Conservation (phyloP, 139 green algal genomes). For the Closterium sp. region DNA sequence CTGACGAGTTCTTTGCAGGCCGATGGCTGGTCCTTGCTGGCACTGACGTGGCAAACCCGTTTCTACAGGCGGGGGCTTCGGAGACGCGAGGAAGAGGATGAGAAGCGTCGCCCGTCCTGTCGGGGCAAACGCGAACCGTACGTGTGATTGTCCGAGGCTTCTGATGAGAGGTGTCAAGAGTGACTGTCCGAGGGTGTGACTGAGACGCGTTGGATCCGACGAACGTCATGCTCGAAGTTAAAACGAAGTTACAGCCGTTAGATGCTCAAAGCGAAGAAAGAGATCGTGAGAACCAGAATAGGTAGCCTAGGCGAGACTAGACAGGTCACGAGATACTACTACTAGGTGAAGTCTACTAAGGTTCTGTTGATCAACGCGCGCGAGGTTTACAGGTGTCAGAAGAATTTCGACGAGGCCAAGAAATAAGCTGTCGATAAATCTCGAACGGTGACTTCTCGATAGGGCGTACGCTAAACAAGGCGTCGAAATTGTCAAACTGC, state of each 20-base stretch:
- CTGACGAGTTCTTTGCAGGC: background rate
- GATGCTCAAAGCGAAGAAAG: background rate
- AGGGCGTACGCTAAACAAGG: background rate
- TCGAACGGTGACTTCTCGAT: background rate
- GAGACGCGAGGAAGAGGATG: background rate
- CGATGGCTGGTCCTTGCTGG: background rate
- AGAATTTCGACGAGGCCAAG: background rate
- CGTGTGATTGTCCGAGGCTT: background rate
- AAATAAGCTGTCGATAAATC: background rate
- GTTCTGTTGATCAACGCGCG: background rate
- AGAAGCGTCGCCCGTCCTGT: background rate
- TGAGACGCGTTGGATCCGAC: background rate
- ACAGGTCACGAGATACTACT: background rate
- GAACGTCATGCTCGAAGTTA: background rate
- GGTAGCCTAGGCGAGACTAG: background rate
- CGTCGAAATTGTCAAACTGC: background rate
- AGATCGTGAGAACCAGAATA: background rate
- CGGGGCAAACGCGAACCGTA: background rate
- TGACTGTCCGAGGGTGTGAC: background rate
- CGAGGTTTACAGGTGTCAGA: background rate
- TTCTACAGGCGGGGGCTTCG: background rate
- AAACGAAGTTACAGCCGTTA: background rate
- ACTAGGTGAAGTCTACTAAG: background rate
- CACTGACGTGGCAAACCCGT: background rate
- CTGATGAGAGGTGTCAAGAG: background rate